Conservation (phyloP, 1,139 yeast genomes). For the Groenewaldozyma auringiensis region DNA sequence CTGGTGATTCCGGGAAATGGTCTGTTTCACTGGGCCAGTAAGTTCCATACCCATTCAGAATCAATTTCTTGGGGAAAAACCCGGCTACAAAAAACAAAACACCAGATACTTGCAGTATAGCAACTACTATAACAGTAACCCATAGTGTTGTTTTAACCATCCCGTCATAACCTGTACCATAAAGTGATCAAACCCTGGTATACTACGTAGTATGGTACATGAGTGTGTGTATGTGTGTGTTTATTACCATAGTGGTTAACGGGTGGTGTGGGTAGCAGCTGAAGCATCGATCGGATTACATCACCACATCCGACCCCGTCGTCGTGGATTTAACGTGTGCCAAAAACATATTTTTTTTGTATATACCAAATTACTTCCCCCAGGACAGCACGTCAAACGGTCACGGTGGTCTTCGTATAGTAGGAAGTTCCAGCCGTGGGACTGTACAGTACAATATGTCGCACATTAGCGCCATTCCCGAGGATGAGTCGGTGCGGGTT, state of each 20-base stretch:
- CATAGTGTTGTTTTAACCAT: slow-evolving; percentile 1
- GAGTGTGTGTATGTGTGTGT: no score
- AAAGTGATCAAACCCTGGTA: no score
- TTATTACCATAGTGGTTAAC: no score
- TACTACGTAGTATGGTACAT: no score
- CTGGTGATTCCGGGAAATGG: slow-evolving; percentile 31
- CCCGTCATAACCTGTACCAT: neutral
- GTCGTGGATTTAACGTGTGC: no score
- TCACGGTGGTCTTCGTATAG: no score
- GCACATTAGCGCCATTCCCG: neutral
- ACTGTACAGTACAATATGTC: neutral
- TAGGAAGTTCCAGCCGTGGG: neutral
- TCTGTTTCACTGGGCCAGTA: slow-evolving; percentile 25
- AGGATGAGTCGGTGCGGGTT: neutral
- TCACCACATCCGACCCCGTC: no score
- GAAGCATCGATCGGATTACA: no score
- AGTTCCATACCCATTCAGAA: slow-evolving; percentile 48
- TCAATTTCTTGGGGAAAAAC: slow-evolving; percentile 81
- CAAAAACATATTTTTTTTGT: no score
- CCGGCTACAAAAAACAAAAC: slow-evolving; percentile 64
- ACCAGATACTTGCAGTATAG: slow-evolving; percentile 43
- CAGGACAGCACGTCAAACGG: no score
- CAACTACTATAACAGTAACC: slow-evolving; percentile 17
- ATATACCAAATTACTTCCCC: no score
- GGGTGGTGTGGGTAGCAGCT: no score